phyloP scores from a whole-genome alignment of 1,139 yeast genomes.

The Scheffersomyces quercinus region DNA sequence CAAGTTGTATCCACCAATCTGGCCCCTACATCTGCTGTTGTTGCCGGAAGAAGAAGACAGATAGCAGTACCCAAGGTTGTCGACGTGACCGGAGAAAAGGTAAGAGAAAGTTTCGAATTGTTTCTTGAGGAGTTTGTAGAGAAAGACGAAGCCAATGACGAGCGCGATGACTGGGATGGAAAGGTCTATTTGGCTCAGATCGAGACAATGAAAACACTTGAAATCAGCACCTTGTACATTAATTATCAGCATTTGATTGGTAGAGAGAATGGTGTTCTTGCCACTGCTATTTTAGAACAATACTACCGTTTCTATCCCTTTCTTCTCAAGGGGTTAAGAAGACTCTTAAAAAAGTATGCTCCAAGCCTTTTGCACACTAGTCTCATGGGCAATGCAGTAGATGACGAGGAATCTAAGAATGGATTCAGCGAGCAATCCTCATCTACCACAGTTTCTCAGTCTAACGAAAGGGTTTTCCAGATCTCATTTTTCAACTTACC shows the following conservation, averaged over 20 bases:
- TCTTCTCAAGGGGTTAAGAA: conserved; percentile 70
- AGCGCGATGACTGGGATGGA: conserved; percentile 48
- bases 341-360: conserved; percentile 71
- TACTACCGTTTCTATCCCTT: conserved; percentile 91
- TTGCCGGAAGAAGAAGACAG: conserved; percentile 50
- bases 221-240: conserved; percentile 75
- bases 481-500: conserved; percentile 90
- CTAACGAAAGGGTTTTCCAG: conserved; percentile 77
- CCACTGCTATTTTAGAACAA: conserved; percentile 86
- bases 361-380: conserved; percentile 66
- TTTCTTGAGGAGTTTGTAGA: conserved; percentile 66
- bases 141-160: conserved; percentile 28
- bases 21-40: conserved; percentile 18
- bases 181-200: conserved; percentile 76
- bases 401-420: conserved; percentile 13
- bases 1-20: conserved; percentile 16
- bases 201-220: conserved; percentile 76
- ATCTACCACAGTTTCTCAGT: conserved; percentile 24
- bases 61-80: conserved; percentile 80
- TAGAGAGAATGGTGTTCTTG: conserved; percentile 83
- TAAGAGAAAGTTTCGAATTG: conserved; percentile 84
- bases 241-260: conserved; percentile 79
- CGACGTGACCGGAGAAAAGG: conserved; percentile 92
- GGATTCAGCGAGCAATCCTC: conserved; percentile 6
- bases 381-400: conserved; percentile 29